A percentile compares a stretch with the other conserved stretches of the same genome.
Evolutionary conservation across 176 grass and related monocot genomes (phyloP).

Genomic region (Ensete glaucum): DNA sequence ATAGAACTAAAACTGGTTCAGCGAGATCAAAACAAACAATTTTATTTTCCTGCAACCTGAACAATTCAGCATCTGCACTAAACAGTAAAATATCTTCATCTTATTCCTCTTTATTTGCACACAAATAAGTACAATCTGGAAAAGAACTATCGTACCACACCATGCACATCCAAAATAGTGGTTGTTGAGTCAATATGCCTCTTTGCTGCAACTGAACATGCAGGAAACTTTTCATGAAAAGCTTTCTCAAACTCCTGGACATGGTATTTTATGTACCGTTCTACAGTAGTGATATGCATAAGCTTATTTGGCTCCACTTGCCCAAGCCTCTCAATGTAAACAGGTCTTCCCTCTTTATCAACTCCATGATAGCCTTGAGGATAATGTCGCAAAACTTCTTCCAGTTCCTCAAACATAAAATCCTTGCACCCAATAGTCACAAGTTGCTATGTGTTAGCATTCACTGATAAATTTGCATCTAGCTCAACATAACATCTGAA

Average conservation of each 20-base stretch:
- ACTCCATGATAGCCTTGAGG: conserved; percentile 17
- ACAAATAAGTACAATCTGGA: background rate
- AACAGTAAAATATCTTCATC: background rate
- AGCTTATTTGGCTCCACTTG: conserved; percentile 19
- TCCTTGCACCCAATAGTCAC: conserved; percentile 1
- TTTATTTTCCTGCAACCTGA: background rate
- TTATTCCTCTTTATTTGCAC: background rate
- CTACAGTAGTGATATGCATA: conserved; percentile 17
- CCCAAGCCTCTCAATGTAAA: conserved; percentile 20
- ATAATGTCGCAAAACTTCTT: conserved; percentile 12
- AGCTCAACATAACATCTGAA: background rate
- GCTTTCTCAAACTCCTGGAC: conserved; percentile 25
- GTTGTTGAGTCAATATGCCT: conserved; percentile 19
- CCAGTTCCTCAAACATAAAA: conserved; percentile 16
- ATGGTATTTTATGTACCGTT: conserved; percentile 24
- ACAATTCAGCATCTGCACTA: background rate
- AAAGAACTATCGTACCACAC: conserved; percentile 4
- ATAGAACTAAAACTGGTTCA: background rate
- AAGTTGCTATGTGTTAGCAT: background rate
- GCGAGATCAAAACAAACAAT: background rate
- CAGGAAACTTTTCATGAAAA: conserved; percentile 20
- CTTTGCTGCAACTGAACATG: conserved; percentile 14
- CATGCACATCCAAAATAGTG: conserved; percentile 20
- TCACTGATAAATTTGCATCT: background rate
- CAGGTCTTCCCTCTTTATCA: conserved; percentile 18